A percentile compares a stretch with the other conserved stretches of the same genome.
Evolutionary conservation across 2,329 filamentous ascomycete species (phyloP).

Genomic region (Phyllosticta ampelicida): DNA sequence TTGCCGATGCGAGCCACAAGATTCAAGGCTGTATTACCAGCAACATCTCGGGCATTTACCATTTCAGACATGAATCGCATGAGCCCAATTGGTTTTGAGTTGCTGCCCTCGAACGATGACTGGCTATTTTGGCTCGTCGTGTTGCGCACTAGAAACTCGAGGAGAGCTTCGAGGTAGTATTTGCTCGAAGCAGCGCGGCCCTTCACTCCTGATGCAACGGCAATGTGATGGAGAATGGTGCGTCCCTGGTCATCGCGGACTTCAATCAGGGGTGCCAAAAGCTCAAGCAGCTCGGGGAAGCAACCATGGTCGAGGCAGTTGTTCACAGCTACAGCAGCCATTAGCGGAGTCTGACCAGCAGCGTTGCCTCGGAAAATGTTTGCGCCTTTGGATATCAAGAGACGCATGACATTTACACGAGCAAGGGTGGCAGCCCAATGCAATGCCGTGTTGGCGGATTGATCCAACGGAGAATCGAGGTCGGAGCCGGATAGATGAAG

Average conservation of each 20-base stretch:
- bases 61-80: constrained; percentile 95
- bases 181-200: constrained; percentile 83
- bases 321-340: constrained; percentile 84
- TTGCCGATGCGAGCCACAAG: constrained; percentile 90
- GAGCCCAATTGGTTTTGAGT: constrained; percentile 65
- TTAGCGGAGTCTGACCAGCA: constrained; percentile 82
- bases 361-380: constrained; percentile 82
- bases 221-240: constrained; percentile 92
- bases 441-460: constrained; percentile 77
- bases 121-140: constrained; percentile 25
- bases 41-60: constrained; percentile 88
- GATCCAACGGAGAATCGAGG: constrained; percentile 85
- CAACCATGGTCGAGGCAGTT: constrained; percentile 88
- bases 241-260: constrained; percentile 79
- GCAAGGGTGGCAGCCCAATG: constrained; percentile 95
- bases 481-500: constrained; percentile 65
- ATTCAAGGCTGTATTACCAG: constrained; percentile 89
- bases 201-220: constrained; percentile 89
- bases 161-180: constrained; percentile 87
- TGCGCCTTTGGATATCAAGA: constrained; percentile 73
- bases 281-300: constrained; percentile 82
- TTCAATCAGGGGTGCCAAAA: constrained; percentile 82
- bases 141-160: constrained; percentile 90
- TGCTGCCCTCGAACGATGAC: constrained; percentile 43
- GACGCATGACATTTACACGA: constrained; percentile 67